Evolutionary conservation across 345 rosid genomes (phyloP).

Genomic region (Acer campestre): DNA sequence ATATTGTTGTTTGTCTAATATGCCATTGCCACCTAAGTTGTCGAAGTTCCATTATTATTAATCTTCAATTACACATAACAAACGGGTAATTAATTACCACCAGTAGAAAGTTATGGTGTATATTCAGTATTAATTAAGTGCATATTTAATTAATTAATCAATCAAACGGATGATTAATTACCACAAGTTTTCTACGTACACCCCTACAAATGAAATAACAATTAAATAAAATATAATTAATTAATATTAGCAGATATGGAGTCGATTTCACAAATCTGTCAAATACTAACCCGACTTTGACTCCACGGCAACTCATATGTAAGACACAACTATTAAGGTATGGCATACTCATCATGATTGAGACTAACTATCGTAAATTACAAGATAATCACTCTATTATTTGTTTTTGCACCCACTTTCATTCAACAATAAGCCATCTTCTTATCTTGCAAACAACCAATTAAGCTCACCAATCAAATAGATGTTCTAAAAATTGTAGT

Average conservation of each 20-base stretch:
- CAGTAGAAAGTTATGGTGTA: not conserved
- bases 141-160: not conserved
- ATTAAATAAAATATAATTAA: not conserved
- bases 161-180: not conserved
- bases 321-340: conserved; percentile 7
- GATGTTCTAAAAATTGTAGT: no score
- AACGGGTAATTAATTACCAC: no score
- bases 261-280: not conserved
- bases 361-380: conserved; percentile 10
- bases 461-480: no score
- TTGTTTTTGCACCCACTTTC: not conserved
- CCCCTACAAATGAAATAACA: not conserved
- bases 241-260: not conserved
- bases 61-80: no score
- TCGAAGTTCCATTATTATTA: no score
- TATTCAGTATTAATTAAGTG: not conserved
- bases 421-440: no score
- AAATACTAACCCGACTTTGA: conserved; percentile 16
- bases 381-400: not conserved
- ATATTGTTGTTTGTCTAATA: no score
- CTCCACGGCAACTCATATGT: not conserved
- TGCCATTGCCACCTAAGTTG: not conserved
- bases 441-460: no score
- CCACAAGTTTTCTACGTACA: not conserved
- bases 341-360: conserved; percentile 4